Base-by-base conservation (phyloP, 2,329 filamentous ascomycete species). In the Diaporthe velutina region DNA sequence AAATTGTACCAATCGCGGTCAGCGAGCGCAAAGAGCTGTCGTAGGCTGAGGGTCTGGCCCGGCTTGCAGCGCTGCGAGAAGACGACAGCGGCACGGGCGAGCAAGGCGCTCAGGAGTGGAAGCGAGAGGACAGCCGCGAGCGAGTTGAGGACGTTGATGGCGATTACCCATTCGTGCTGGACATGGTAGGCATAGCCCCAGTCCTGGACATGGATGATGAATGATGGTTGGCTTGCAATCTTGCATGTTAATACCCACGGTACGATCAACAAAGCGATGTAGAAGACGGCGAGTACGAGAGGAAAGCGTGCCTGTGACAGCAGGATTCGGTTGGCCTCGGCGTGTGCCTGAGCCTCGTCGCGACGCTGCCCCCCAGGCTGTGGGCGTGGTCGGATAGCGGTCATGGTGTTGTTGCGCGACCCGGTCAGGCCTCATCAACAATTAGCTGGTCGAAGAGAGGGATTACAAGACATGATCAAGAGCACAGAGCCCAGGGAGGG, bases 11-110 rank as follows among this genome's bases (percentile, higher is more conserved):
- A 79, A 12, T 58, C 60, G 28, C 74, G 76, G 28, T 80, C 79
- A 6, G 78, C 78, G 5, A 80, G 78, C 19, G 75, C 74, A 52
- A 79, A 79, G 9, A 79, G 72, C 58, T 79, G 78, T n/a, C 74
- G 71, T 17, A 76, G 55, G 25, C 57, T 77, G 42, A 79, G 73
- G 40, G 70, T 73, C 68, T 79, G 76, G 54, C 68, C 68, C 2
- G 42, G 52, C 7, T 64, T 52, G 4, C 75, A 74, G 22, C 79
- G 77, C 75, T 77, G 77, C 15, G 75, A 73, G 71, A 77, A 76
- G 22, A 78, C 74, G 33, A 79, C 74, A 22, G 77, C 77, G n/a
- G 77, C 77, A 17, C 76, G 75, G 10, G 77, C 78, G 22, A 79
- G 57, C 22, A 77, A 58, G 4, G 67, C 61, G 40, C 60, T 75